Percentiles rank a stretch among this genome's conserved stretches.
phyloP scores from a whole-genome alignment of 352 stramenopile species.

The Halophytophthora polymorphica region DNA sequence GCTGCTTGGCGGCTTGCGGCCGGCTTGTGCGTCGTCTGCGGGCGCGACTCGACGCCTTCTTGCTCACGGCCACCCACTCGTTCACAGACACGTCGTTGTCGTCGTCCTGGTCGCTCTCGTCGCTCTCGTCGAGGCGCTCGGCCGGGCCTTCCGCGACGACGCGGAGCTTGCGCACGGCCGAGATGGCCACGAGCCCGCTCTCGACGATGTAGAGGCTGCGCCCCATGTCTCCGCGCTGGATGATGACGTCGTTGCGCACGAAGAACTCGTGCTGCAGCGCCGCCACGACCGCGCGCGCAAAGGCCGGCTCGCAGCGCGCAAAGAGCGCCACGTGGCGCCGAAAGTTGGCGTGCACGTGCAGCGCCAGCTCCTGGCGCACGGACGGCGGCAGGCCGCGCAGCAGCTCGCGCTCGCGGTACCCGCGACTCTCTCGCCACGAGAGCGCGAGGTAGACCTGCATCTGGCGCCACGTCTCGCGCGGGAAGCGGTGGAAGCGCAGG shows the following conservation, averaged over 20 bases:
- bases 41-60: constrained; percentile 9
- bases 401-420: constrained; percentile 54
- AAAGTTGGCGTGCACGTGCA: constrained; percentile 60
- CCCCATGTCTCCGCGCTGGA: constrained; percentile 52
- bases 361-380: constrained; percentile 55
- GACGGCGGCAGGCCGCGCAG: constrained; percentile 47
- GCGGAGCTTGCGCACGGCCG: constrained; percentile 29
- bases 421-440: constrained; percentile 65
- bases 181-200: constrained; percentile 63
- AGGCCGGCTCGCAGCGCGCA: constrained; percentile 49
- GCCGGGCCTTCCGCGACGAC: not conserved
- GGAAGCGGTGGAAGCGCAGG: constrained; percentile 66
- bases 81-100: constrained; percentile 28
- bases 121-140: not conserved
- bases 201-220: constrained; percentile 72
- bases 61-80: constrained; percentile 25
- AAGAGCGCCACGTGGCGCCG: constrained; percentile 63
- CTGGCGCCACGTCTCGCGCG: constrained; percentile 48
- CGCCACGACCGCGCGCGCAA: constrained; percentile 53
- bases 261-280: constrained; percentile 74
- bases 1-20: not conserved
- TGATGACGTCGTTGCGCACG: constrained; percentile 75
- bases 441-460: constrained; percentile 77
- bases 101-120: constrained; percentile 7
- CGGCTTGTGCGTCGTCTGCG: constrained; percentile 13